Base-by-base conservation (phyloP, 106 monocot genomes). In the Phalaenopsis aphrodite region DNA sequence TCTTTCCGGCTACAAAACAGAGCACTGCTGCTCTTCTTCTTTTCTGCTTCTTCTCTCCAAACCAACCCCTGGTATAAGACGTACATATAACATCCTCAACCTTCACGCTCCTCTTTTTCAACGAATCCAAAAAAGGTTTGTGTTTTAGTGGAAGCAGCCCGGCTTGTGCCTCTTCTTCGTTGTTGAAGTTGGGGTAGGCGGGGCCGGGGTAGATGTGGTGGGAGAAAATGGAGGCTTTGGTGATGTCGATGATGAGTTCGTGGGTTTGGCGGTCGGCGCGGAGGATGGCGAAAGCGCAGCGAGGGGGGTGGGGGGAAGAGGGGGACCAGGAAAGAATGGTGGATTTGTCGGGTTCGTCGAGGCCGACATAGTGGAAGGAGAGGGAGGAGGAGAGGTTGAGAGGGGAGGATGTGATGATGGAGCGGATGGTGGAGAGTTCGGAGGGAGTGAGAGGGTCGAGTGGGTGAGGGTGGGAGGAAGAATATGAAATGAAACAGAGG, bases 291-390 rank as follows among this genome's bases (percentile, higher is more conserved):
- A 90, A 77, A 48, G 93, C 93, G 1, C 83, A 84, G 12, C 87
- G 89, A 7, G 79, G 82, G 10, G 78, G 85, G 19, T 58, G 38
- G 47, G 55, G 5, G 72, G 12, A 37, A 79, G 72, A 43, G 77
- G 83, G 36, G 48, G 73, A 79, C 83, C 82, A 85, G 15, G 86
- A 61, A 56, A 86, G 78, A n/a, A 92, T n/a, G 8, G 76, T 61
- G 21, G 82, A 36, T 79, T 94, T 92, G 78, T 94, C 90, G 61
- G 90, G 89, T 16, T 92, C 92, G 77, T 90, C 91, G 39, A 94
- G 90, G 68, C 92, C 91, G 56, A 94, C 86, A 72, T 94, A 90
- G 77, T 94, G 92, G 91, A 94, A 94, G 80, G 69, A 23, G 4
- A 86, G 68, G 39, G 74, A 74, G 74, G 73, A 41, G 73, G 74